phyloP scores from a whole-genome alignment of 2,329 filamentous ascomycete genomes.

The Truncatella angustata region DNA sequence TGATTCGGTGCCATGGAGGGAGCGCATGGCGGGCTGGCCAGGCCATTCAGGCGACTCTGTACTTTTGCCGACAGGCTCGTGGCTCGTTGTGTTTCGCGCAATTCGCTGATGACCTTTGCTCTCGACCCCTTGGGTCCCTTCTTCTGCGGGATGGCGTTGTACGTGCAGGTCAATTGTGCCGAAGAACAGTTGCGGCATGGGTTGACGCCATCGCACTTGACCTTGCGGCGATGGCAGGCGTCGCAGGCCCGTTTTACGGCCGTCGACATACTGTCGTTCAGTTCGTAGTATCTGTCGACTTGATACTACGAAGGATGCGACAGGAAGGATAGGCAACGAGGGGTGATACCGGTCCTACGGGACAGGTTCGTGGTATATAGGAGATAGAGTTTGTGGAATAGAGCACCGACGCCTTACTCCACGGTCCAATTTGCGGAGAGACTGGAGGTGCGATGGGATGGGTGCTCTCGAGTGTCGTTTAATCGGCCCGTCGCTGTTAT shows the following conservation, averaged over 20 bases:
- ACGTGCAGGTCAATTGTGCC: conserved; percentile 67
- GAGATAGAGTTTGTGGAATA: conserved; percentile 8
- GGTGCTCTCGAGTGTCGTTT: conserved; percentile 16
- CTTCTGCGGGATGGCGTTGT: conserved; percentile 73
- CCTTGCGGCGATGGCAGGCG: conserved; percentile 71
- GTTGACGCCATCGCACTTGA: conserved; percentile 70
- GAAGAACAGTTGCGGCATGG: conserved; percentile 70
- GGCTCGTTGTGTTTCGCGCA: conserved; percentile 67
- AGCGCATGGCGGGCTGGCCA: conserved; percentile 46
- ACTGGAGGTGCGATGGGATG: conserved; percentile 24
- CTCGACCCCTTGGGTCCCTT: conserved; percentile 73
- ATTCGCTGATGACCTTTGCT: conserved; percentile 73
- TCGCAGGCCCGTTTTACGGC: conserved; percentile 59
- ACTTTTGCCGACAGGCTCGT: conserved; percentile 62
- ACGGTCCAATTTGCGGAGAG: conserved; percentile 17
- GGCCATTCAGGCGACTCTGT: conserved; percentile 58
- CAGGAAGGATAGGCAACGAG: neutral
- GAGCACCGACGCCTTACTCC: conserved; percentile 11
- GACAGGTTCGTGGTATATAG: neutral
- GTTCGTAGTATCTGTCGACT: neutral
- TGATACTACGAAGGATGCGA: neutral
- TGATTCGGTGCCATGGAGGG: conserved; percentile 53
- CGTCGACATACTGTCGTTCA: conserved; percentile 28
- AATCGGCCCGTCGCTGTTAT: conserved; percentile 32
- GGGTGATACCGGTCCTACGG: conserved; percentile 5